A percentile compares a stretch with the other conserved stretches of the same genome.
phyloP scores from a whole-genome alignment of 352 stramenopile species.

The Sclerospora graminicola region DNA sequence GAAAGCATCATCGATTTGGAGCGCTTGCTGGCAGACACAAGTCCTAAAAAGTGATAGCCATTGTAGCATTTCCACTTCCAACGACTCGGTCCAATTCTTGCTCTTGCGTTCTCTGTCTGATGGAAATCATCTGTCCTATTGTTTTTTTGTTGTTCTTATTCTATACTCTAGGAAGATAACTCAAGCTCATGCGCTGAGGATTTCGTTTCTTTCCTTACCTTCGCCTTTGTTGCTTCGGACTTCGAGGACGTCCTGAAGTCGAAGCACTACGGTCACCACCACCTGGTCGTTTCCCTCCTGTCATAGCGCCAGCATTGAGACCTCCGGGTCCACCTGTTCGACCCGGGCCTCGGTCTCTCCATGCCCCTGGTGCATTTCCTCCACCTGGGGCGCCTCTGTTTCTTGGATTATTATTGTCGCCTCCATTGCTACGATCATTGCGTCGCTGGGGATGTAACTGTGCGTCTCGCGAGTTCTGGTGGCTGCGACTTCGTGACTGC shows the following conservation, averaged over 20 bases:
- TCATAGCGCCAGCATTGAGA: constrained; percentile 12
- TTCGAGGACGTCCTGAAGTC: constrained; percentile 19
- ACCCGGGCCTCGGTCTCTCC: constrained; percentile 35
- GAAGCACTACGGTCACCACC: constrained; percentile 20
- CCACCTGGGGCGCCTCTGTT: constrained; percentile 10
- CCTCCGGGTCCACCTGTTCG: constrained; percentile 9
- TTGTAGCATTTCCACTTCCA: no score
- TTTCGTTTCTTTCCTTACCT: constrained; percentile 19
- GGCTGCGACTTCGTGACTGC: constrained; percentile 30
- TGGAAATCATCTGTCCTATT: no score
- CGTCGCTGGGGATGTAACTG: constrained; percentile 26
- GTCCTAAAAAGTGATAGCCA: no score
- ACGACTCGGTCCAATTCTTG: no score
- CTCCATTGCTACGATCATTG: constrained; percentile 28
- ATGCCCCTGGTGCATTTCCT: constrained; percentile 17
- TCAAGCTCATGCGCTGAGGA: no score
- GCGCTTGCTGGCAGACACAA: no score
- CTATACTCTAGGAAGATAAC: no score
- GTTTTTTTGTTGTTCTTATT: no score
- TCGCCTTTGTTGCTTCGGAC: constrained; percentile 28
- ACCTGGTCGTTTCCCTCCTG: constrained; percentile 23
- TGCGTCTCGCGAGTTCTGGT: constrained; percentile 36
- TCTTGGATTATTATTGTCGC: constrained; percentile 13
- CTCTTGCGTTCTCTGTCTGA: no score
- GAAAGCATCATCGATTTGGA: no score